Percentiles rank a stretch among this genome's conserved stretches.
Evolutionary conservation across 768 basidiomycete species (phyloP).

Genomic region (Candolleomyces aberdarensis): DNA sequence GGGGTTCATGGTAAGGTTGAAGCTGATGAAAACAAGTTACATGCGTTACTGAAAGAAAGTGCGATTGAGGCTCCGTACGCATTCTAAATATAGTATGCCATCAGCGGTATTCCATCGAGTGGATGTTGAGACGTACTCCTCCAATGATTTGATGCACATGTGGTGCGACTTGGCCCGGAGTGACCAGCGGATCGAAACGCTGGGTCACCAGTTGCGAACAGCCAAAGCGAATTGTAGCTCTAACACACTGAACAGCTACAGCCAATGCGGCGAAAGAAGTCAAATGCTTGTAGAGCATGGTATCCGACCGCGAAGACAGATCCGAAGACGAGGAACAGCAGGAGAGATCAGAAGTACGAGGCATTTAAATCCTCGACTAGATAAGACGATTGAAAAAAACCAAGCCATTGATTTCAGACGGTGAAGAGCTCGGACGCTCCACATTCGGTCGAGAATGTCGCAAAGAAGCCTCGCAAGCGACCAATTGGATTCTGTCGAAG

Average conservation of each 20-base stretch:
- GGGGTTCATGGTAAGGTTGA: conserved; percentile 9
- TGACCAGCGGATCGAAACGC: conserved; percentile 11
- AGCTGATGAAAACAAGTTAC: not conserved
- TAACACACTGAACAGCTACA: not conserved
- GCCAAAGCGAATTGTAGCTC: conserved; percentile 10
- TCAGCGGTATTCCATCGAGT: not conserved
- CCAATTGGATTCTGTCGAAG: too few species aligned
- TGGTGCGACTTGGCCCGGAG: conserved; percentile 6
- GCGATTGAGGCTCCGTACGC: not conserved
- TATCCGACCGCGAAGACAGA: too few species aligned
- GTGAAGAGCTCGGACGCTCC: too few species aligned
- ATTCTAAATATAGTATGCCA: not conserved
- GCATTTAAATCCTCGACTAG: too few species aligned
- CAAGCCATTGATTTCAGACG: too few species aligned
- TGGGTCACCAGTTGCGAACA: conserved; percentile 10
- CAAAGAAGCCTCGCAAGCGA: too few species aligned
- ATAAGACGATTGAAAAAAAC: too few species aligned
- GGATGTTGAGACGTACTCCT: not conserved
- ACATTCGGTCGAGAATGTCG: too few species aligned
- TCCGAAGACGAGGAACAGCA: too few species aligned
- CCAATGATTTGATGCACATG: conserved; percentile 11
- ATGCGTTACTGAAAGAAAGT: not conserved
- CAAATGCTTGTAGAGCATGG: too few species aligned
- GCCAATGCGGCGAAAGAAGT: too few species aligned
- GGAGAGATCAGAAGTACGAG: too few species aligned